Evolutionary conservation across 2,329 filamentous ascomycete genomes (phyloP), one percentile per base, ranked within the genome.

Genomic region (Xylaria sp.): DNA sequence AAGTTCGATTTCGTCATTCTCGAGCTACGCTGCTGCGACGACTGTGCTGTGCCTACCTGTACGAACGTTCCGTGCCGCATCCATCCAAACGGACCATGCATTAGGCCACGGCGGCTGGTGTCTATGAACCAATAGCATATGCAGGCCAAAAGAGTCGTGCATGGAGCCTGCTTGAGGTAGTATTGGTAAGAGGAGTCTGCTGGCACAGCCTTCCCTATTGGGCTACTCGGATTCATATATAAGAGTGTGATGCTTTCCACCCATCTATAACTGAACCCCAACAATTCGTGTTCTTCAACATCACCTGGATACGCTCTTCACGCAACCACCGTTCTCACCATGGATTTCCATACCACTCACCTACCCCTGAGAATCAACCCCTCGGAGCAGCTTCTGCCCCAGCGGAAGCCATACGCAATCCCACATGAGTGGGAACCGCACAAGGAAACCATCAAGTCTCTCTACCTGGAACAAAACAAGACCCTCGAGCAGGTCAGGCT

Each of bases 401-500:
- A 21, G 16, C 39, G 38, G 17, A 51, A 54, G 29, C 24, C 41
- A 29, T 65, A 64, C 44, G 63, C 60, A 39, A 59, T 51, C 17
- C 60, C 63, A 29, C 60, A 57, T 20, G 59, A 64, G 56, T 66
- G 63, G 63, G 53, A 59, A 40, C 48, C 54, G 3, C 49, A 59
- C 21, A 64, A 56, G 44, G 61, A 70, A 37, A 66, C 69, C 44
- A 76, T 76, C 52, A 74, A 69, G 41, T 65, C 57, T 17, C 59
- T 76, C 44, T 76, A 76, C 53, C 67, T 75, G 49, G 73, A 74
- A 43, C 70, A 75, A 58, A 74, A 74, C 59, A 69, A 66, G 29
- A 71, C 73, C 20, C 68, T 76, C 49, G 74, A 74, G 45, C 71
- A 76, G 52, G 72, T 75, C 48, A 74, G 73, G 68, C 69, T 68